Conservation (phyloP, 257 asterid species). For the Solanum habrochaites region DNA sequence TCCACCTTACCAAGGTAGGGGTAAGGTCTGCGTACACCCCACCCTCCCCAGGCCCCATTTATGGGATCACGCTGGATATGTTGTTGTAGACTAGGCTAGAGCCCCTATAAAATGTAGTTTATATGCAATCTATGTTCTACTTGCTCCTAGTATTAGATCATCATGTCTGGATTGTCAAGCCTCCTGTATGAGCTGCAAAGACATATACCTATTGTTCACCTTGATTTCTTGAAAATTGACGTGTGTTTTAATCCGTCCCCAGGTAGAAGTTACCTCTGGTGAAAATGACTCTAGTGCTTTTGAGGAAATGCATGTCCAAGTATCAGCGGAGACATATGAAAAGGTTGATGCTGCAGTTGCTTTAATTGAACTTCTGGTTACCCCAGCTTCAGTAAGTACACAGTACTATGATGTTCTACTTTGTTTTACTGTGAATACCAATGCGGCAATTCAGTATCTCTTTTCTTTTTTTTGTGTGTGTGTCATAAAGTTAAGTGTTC, state of each 20-base stretch:
- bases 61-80: background rate
- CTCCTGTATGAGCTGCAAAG: background rate
- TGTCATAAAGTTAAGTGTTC: background rate
- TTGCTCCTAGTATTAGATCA: background rate
- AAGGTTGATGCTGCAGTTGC: conserved; percentile 90
- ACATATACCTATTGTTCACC: background rate
- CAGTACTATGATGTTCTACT: background rate
- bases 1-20: background rate
- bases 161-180: background rate
- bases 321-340: conserved; percentile 77
- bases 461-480: background rate
- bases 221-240: background rate
- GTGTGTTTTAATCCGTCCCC: background rate
- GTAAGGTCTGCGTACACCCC: background rate
- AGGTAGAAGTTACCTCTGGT: conserved; percentile 69
- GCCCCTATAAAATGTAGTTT: background rate
- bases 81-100: background rate
- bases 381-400: conserved; percentile 67
- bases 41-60: background rate
- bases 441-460: background rate
- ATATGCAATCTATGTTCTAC: background rate
- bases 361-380: conserved; percentile 65
- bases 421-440: background rate
- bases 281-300: conserved; percentile 33
- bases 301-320: conserved; percentile 63